Conservation (phyloP, 1,284 basidiomycete species). For the Rhodofomes roseus region DNA sequence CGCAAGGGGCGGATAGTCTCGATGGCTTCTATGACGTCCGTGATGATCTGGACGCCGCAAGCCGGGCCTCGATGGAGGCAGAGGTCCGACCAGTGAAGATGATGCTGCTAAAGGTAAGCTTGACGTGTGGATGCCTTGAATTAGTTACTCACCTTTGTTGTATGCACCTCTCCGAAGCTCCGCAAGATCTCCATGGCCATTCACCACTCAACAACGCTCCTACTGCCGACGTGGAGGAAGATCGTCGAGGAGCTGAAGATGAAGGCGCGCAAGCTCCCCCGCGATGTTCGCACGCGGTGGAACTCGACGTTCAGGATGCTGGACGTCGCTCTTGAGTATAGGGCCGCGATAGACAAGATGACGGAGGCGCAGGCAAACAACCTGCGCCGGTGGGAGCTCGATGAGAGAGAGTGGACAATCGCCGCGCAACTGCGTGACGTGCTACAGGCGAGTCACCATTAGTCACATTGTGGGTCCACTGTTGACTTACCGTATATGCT, state of each 20-base stretch:
- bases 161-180: conserved; percentile 11
- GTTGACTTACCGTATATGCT: neutral
- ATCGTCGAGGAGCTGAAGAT: conserved; percentile 12
- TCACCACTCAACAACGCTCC: conserved; percentile 27
- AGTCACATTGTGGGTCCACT: neutral
- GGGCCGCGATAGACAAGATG: neutral
- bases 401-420: conserved; percentile 18
- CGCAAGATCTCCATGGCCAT: conserved; percentile 26
- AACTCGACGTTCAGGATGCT: conserved; percentile 26
- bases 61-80: conserved; percentile 1
- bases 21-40: neutral
- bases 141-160: too few species aligned
- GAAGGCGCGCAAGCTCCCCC: conserved; percentile 20
- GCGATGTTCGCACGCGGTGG: conserved; percentile 32
- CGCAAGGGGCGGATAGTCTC: neutral
- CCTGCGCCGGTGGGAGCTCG: conserved; percentile 14
- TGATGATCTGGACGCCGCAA: neutral
- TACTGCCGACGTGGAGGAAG: conserved; percentile 6
- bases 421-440: conserved; percentile 23
- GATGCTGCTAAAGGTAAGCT: neutral
- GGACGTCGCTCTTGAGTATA: neutral
- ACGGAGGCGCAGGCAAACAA: conserved; percentile 10
- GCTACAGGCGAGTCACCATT: conserved; percentile 16
- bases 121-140: too few species aligned
- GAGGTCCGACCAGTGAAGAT: conserved; percentile 16